phyloP scores from a whole-genome alignment of 768 basidiomycete genomes.

The Trichaptum fuscoviolaceum region DNA sequence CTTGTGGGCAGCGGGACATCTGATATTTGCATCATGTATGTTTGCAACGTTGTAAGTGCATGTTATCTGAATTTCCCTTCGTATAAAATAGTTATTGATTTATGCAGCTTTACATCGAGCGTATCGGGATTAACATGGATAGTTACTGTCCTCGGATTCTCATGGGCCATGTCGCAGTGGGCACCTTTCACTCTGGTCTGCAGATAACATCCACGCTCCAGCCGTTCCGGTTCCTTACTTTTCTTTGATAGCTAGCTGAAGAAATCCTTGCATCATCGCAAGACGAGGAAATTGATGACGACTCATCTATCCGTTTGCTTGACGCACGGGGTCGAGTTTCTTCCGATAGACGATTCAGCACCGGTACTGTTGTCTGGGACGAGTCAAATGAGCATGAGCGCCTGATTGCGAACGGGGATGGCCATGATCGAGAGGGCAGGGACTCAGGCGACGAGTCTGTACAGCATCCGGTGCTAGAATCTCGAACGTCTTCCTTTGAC shows the following conservation, averaged over 20 bases:
- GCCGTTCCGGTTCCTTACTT: too few relatives aligned
- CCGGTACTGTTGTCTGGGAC: neutral
- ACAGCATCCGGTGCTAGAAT: neutral
- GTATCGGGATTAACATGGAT: slow-evolving; percentile 70
- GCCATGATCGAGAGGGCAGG: slow-evolving; percentile 10
- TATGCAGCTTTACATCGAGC: slow-evolving; percentile 59
- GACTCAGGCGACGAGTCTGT: neutral
- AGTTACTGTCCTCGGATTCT: slow-evolving; percentile 76
- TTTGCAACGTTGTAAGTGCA: slow-evolving; percentile 71
- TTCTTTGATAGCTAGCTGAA: slow-evolving; percentile 17
- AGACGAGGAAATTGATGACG: slow-evolving; percentile 5
- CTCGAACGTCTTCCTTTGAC: neutral
- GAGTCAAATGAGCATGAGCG: neutral
- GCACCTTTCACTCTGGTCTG: slow-evolving; percentile 84
- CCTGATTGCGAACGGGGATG: slow-evolving; percentile 4
- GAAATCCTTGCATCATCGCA: slow-evolving; percentile 10
- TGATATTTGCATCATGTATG: slow-evolving; percentile 74
- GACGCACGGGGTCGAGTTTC: slow-evolving; percentile 5
- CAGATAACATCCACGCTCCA: slow-evolving; percentile 7
- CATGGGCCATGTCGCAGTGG: slow-evolving; percentile 94
- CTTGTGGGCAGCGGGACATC: slow-evolving; percentile 76
- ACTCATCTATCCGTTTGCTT: neutral
- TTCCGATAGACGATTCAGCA: neutral
- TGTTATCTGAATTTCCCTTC: slow-evolving; percentile 7
- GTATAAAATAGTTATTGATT: slow-evolving; percentile 10